A percentile compares a stretch with the other conserved stretches of the same genome.
Evolutionary conservation across 2,329 filamentous ascomycete species (phyloP).

Genomic region (Kalaharituber pfeilii): DNA sequence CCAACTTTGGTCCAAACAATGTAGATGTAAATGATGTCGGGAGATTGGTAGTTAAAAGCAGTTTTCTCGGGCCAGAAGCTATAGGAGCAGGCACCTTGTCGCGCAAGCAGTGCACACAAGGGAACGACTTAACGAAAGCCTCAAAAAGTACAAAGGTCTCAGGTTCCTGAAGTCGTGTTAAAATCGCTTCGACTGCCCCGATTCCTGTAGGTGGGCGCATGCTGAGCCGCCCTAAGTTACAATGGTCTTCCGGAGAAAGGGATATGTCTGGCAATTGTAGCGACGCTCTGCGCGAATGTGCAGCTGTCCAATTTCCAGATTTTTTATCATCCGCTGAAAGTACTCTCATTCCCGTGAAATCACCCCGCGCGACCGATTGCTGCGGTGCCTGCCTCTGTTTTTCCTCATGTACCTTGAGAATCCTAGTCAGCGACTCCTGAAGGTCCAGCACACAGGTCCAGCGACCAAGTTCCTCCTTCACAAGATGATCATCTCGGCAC

Average conservation of each 20-base stretch:
- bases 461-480: neutral
- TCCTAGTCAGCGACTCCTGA: neutral
- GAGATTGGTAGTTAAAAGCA: neutral
- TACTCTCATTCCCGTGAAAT: neutral
- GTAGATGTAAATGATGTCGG: neutral
- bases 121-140: neutral
- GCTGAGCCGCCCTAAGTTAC: neutral
- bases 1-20: neutral
- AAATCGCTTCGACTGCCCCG: neutral
- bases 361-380: neutral
- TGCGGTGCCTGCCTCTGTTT: neutral
- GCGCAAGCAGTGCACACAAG: neutral
- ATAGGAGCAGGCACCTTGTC: no score
- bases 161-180: neutral
- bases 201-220: neutral
- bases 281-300: no score
- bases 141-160: neutral
- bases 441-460: neutral
- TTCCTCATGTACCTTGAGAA: neutral
- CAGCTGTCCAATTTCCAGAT: no score
- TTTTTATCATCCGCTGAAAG: neutral
- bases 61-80: neutral
- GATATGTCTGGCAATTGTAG: no score
- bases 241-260: neutral
- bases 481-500: neutral